These are phyloP conservation scores for Cinnamomum micranthum DNA, from an alignment of 164 flowering plant species.

Conservation along the genomic window DNA sequence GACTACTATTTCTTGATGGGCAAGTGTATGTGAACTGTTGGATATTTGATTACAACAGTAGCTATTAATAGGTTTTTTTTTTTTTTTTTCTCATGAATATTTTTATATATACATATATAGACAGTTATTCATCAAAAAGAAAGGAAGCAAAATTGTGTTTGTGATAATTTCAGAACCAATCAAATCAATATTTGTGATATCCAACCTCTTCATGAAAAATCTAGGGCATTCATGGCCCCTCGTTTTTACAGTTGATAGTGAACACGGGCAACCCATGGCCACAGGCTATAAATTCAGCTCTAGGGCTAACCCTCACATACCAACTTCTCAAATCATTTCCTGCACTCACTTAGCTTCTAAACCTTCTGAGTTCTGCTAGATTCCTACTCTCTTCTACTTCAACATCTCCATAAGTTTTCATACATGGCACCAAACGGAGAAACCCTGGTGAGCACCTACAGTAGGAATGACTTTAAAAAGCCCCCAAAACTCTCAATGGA, in stretches of 20 bases:
- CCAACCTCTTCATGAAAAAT: slow-evolving; percentile 10
- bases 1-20: too few species aligned
- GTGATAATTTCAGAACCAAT: not conserved
- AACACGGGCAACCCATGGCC: not conserved
- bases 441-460: slow-evolving; percentile 24
- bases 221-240: slow-evolving; percentile 11
- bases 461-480: slow-evolving; percentile 28
- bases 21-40: not conserved
- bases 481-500: slow-evolving; percentile 50
- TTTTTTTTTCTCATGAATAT: not conserved
- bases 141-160: not conserved
- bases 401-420: not conserved
- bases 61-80: not conserved
- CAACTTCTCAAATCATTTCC: not conserved
- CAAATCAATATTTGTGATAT: not conserved
- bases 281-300: slow-evolving; percentile 8
- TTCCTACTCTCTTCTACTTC: not conserved
- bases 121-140: not conserved
- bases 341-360: too few species aligned
- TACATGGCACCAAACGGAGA: slow-evolving; percentile 73
- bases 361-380: not conserved
- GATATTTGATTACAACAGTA: not conserved
- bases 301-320: not conserved
- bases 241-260: not conserved
- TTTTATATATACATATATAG: not conserved